Percentiles rank a stretch among this genome's conserved stretches.
These are phyloP conservation scores for Lepidium aucheri DNA, from an alignment of 345 rosid species.

Conservation along the genomic window DNA sequence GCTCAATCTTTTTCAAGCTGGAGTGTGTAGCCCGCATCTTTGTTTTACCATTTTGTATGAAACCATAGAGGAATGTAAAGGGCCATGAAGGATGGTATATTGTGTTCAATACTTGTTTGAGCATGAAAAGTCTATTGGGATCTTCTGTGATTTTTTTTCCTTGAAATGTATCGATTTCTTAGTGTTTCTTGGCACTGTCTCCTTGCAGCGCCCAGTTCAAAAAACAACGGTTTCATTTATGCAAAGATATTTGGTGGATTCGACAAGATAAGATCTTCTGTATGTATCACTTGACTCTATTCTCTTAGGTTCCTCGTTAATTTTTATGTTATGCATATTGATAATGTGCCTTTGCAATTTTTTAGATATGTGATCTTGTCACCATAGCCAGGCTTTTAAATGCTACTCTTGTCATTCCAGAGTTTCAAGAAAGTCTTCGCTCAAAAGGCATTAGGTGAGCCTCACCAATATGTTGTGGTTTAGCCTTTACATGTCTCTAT, in stretches of 20 bases:
- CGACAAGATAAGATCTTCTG: conserved; percentile 83
- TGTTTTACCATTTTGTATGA: not conserved
- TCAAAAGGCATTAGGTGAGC: conserved; percentile 84
- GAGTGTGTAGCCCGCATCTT: not conserved
- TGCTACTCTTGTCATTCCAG: conserved; percentile 99
- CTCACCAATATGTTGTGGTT: not conserved
- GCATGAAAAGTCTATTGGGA: not conserved
- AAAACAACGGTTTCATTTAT: conserved; percentile 65
- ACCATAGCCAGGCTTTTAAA: conserved; percentile 98
- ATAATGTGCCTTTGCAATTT: conserved; percentile 51
- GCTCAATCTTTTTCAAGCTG: not conserved
- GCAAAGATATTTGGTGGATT: conserved; percentile 94
- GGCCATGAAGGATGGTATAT: not conserved
- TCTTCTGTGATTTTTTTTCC: not conserved
- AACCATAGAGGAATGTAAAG: not conserved
- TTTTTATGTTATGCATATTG: conserved; percentile 12
- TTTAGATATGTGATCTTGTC: conserved; percentile 99
- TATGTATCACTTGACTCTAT: conserved; percentile 34
- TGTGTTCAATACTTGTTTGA: conserved; percentile 2
- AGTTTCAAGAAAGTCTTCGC: conserved; percentile 86
- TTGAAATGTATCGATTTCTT: not conserved
- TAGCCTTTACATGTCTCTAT: conserved; percentile 4
- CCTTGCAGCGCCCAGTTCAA: conserved; percentile 50
- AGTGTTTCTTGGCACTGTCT: not conserved
- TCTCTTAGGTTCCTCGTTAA: not conserved